phyloP scores from a whole-genome alignment of 106 monocot species.

The Iris macrosiphon region DNA sequence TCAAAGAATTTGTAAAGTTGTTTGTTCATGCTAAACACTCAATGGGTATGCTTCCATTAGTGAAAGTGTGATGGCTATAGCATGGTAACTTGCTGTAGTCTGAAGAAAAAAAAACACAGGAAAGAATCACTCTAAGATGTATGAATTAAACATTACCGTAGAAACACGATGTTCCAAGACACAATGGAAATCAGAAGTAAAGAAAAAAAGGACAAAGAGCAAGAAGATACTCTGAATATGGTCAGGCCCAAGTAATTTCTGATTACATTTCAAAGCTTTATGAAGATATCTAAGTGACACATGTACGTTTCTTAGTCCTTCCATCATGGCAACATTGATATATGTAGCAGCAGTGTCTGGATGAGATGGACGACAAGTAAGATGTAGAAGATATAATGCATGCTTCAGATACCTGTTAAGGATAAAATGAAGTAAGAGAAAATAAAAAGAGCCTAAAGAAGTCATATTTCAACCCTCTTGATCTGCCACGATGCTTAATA shows the following conservation, averaged over 20 bases:
- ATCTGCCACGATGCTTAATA: too few species aligned
- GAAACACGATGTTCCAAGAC: too few species aligned
- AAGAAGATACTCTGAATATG: constrained; percentile 84
- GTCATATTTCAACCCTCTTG: too few species aligned
- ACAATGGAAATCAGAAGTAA: too few species aligned
- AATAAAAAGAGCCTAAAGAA: too few species aligned
- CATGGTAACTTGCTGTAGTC: constrained; percentile 99
- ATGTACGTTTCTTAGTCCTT: constrained; percentile 98
- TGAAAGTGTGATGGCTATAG: constrained; percentile 96
- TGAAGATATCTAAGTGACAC: constrained; percentile 94
- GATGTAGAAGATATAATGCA: constrained; percentile 92
- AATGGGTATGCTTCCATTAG: constrained; percentile 97
- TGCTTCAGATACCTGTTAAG: constrained; percentile 88
- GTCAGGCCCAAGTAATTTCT: constrained; percentile 92
- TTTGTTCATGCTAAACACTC: constrained; percentile 99
- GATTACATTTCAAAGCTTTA: constrained; percentile 98
- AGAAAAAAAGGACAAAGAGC: neutral
- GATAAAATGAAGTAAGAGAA: neutral
- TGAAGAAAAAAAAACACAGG: constrained; percentile 13
- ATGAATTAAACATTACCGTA: too few species aligned
- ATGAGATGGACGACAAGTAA: constrained; percentile 98
- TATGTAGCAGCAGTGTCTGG: constrained; percentile 99
- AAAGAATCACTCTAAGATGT: too few species aligned
- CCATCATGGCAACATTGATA: constrained; percentile 99
- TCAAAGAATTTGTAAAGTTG: constrained; percentile 90